These are phyloP conservation scores for Metschnikowia gruessii DNA, from an alignment of 805 yeast genomes.

Conservation along the genomic window DNA sequence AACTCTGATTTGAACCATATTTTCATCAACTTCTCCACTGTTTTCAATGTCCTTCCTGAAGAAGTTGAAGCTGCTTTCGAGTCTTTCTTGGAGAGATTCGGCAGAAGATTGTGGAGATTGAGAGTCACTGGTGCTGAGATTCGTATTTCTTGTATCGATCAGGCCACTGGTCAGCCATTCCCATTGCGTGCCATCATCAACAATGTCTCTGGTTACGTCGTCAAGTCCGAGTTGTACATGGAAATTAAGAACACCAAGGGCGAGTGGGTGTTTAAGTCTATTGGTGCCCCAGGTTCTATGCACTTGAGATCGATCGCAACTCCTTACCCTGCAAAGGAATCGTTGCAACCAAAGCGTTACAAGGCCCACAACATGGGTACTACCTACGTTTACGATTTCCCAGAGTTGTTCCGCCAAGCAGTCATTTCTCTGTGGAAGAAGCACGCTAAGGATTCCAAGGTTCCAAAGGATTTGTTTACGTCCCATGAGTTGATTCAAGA, in stretches of 20 bases:
- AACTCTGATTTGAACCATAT: conserved; percentile 96
- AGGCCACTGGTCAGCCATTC: conserved; percentile 81
- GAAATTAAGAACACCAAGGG: conserved; percentile 91
- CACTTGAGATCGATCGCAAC: conserved; percentile 94
- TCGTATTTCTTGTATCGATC: conserved; percentile 91
- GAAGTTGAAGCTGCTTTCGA: conserved; percentile 98
- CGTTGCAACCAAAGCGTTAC: conserved; percentile 97
- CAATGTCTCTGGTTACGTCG: conserved; percentile 96
- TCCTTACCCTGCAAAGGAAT: conserved; percentile 97
- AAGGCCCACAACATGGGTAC: conserved; percentile 98
- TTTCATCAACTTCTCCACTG: conserved; percentile 94
- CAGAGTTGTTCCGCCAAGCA: conserved; percentile 96
- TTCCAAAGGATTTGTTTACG: conserved; percentile 75
- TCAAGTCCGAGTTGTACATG: conserved; percentile 89
- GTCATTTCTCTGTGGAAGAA: conserved; percentile 81
- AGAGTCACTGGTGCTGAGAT: conserved; percentile 97
- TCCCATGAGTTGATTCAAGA: conserved; percentile 88
- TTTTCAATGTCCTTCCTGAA: conserved; percentile 88
- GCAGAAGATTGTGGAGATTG: conserved; percentile 93
- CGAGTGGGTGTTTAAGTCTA: conserved; percentile 95
- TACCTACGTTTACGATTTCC: conserved; percentile 97
- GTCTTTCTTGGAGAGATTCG: conserved; percentile 95
- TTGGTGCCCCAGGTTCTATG: conserved; percentile 95
- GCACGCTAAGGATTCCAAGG: conserved; percentile 49
- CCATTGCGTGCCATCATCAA: conserved; percentile 96